Percentiles rank a stretch among this genome's conserved stretches.
Evolutionary conservation across 176 grass and related monocot species (phyloP).

Genomic region (Thalia dealbata): DNA sequence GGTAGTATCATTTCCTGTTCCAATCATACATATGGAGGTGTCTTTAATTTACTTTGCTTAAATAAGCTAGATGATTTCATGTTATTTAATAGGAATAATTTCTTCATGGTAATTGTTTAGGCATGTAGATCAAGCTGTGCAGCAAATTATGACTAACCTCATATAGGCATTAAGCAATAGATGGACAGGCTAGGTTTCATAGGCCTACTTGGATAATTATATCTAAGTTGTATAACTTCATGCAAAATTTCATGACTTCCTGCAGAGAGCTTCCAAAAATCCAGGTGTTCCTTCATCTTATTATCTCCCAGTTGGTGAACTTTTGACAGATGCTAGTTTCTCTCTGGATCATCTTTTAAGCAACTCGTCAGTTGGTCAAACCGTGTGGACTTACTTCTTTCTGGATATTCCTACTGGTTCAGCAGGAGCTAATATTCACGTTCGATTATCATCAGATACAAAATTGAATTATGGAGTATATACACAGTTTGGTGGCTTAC

Average conservation of each 20-base stretch:
- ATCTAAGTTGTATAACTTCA: background rate
- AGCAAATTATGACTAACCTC: background rate
- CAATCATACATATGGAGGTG: background rate
- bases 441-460: slow-evolving; percentile 62
- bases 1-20: background rate
- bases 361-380: slow-evolving; percentile 46
- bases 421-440: slow-evolving; percentile 58
- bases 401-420: slow-evolving; percentile 77
- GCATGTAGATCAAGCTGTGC: background rate
- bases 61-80: background rate
- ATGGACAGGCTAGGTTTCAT: background rate
- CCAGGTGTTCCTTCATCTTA: slow-evolving; percentile 61
- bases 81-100: background rate
- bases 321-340: slow-evolving; percentile 41
- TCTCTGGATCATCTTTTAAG: slow-evolving; percentile 61
- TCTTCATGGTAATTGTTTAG: background rate
- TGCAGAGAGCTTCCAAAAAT: slow-evolving; percentile 73
- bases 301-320: slow-evolving; percentile 61
- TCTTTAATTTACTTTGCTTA: background rate
- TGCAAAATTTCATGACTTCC: background rate
- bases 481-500: slow-evolving; percentile 64
- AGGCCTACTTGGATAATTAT: background rate
- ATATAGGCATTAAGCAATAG: background rate
- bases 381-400: slow-evolving; percentile 84
- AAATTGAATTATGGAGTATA: slow-evolving; percentile 71